These are phyloP conservation scores for Aspergillus unguis DNA, from an alignment of 2,329 filamentous ascomycete genomes.

Conservation along the genomic window DNA sequence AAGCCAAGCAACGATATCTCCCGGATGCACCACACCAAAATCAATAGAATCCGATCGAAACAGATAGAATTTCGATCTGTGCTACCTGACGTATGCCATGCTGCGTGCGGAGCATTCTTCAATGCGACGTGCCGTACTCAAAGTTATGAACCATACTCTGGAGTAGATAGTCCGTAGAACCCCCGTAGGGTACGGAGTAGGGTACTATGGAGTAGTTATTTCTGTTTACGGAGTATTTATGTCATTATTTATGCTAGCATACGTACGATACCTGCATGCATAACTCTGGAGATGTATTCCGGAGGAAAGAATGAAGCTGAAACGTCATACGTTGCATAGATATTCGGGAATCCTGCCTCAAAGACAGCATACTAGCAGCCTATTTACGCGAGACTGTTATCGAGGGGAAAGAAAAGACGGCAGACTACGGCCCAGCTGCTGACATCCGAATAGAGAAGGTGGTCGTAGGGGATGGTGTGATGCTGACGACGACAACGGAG, in stretches of 20 bases:
- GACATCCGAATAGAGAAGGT: too few species aligned
- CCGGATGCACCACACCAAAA: not conserved
- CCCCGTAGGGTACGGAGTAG: too few species aligned
- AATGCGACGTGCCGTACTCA: too few species aligned
- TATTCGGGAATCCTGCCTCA: not conserved
- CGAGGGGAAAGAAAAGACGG: too few species aligned
- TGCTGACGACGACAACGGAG: constrained; percentile 3
- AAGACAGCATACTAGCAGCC: not conserved
- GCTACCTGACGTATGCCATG: not conserved
- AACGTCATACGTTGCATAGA: not conserved
- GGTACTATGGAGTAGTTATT: too few species aligned
- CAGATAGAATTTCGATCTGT: not conserved
- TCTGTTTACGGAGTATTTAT: too few species aligned
- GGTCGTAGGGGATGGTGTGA: constrained; percentile 1
- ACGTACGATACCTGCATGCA: not conserved
- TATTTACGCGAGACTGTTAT: not conserved
- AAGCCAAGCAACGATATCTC: not conserved
- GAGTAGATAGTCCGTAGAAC: too few species aligned
- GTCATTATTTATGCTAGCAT: too few species aligned
- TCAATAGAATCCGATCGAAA: not conserved
- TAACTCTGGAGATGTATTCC: not conserved
- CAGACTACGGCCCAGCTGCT: too few species aligned
- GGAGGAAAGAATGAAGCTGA: not conserved
- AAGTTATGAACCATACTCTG: too few species aligned
- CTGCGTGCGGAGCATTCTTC: too few species aligned